Evolutionary conservation across 352 stramenopile genomes (phyloP).

Genomic region (Phytopythium sindhum): DNA sequence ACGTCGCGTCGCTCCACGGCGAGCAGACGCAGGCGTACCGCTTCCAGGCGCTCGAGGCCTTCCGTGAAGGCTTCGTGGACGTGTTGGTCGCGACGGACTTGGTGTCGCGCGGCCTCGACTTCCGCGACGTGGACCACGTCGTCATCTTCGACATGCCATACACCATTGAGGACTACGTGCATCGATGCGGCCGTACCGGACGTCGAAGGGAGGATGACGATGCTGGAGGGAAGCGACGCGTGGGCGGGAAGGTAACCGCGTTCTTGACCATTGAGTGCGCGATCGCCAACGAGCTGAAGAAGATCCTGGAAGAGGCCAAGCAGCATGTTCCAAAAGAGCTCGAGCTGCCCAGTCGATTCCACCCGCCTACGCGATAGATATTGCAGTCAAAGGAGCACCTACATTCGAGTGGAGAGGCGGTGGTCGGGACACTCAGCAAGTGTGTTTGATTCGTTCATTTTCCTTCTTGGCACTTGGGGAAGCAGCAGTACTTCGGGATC

Average conservation of each 20-base stretch:
- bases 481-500: not conserved
- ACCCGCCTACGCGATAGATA: slow-evolving; percentile 6
- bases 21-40: slow-evolving; percentile 77
- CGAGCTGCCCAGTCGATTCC: slow-evolving; percentile 37
- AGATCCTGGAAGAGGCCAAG: slow-evolving; percentile 37
- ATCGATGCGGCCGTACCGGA: slow-evolving; percentile 82
- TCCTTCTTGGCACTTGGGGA: not conserved
- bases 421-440: not conserved
- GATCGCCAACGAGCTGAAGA: slow-evolving; percentile 49
- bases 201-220: slow-evolving; percentile 16
- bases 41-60: slow-evolving; percentile 40
- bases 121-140: slow-evolving; percentile 80
- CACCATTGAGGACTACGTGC: slow-evolving; percentile 90
- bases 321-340: slow-evolving; percentile 50
- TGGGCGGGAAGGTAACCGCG: slow-evolving; percentile 32
- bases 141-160: slow-evolving; percentile 90
- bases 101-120: slow-evolving; percentile 85
- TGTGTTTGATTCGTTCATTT: not conserved
- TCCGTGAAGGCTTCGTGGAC: slow-evolving; percentile 50
- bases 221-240: slow-evolving; percentile 19
- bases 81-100: slow-evolving; percentile 92
- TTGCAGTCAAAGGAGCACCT: not conserved
- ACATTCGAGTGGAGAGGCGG: not conserved
- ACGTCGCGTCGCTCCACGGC: slow-evolving; percentile 93
- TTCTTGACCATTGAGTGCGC: slow-evolving; percentile 56